Conservation (phyloP, 208 protist genomes). For the Herpetomonas samuelpessoai region DNA sequence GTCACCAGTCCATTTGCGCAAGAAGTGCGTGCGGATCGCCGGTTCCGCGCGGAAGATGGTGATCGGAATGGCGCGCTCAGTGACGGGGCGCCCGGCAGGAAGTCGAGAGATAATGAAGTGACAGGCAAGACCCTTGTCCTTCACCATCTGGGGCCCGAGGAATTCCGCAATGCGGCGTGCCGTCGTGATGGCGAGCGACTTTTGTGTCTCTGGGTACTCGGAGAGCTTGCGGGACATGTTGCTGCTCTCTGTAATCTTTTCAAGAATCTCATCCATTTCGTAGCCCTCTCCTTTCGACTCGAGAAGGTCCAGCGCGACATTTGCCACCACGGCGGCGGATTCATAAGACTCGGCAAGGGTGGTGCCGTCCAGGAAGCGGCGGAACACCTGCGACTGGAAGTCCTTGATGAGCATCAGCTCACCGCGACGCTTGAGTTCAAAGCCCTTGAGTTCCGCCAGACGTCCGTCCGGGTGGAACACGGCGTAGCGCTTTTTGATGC, state of each 20-base stretch:
- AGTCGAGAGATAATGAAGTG: conserved; percentile 98
- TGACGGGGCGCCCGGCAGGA: conserved; percentile 94
- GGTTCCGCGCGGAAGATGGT: conserved; percentile 96
- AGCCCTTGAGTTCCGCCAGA: conserved; percentile 99
- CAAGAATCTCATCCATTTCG: conserved; percentile 95
- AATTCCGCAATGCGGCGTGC: conserved; percentile 97
- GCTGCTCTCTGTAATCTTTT: conserved; percentile 97
- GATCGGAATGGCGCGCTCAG: conserved; percentile 97
- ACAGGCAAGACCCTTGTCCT: conserved; percentile 97
- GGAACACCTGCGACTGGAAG: conserved; percentile 98
- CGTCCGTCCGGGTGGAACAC: conserved; percentile 98
- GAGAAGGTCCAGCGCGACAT: conserved; percentile 98
- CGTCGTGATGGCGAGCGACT: conserved; percentile 98
- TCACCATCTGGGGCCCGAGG: conserved; percentile 97
- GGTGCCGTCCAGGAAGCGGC: conserved; percentile 95
- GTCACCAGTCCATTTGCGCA: conserved; percentile 95
- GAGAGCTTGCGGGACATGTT: conserved; percentile 95
- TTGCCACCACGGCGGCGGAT: conserved; percentile 94
- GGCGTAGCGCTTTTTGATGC: conserved; percentile 99
- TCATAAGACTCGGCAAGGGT: conserved; percentile 96
- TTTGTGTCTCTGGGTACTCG: conserved; percentile 98
- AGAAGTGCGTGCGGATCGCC: conserved; percentile 84
- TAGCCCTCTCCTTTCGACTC: conserved; percentile 85
- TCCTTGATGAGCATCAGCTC: conserved; percentile 99
- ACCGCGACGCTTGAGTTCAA: conserved; percentile 99